Base-by-base conservation (phyloP, 306 rosid species). In the Casuarina glauca region DNA sequence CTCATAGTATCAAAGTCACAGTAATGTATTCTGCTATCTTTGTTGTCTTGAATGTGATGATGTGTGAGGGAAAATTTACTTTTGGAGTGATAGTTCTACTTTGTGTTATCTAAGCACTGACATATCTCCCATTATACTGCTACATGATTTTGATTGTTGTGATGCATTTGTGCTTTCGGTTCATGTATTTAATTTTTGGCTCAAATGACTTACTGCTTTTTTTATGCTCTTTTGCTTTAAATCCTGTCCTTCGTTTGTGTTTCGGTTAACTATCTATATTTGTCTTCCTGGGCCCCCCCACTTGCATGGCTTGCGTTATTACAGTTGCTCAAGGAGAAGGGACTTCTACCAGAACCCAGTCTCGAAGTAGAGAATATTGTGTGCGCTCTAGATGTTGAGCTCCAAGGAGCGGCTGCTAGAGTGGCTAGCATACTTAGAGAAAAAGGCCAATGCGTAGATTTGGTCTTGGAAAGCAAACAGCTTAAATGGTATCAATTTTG, bases 321-420 rank as follows among this genome's bases (percentile, higher is more conserved):
- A 42, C 77, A 92, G 98, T 88, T 95, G 89, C 98, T 95, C n/a
- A 92, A 81, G 90, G 98, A 95, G 72, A 95, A 88, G 88, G 93
- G 88, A 72, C 89, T 91, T 73, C 77, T 92, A 60, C 98, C 98
- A 11, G 93, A 89, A 74, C 88, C 89, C 69, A 77, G 76, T 81
- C 83, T 84, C 70, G 87, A 86, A 81, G 61, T 88, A 38, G 87
- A 85, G 79, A 88, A 89, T 87, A 91, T 92, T 68, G 97, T 95
- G 46, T 95, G 97, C 20, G 96, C 98, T 53, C 82, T 95, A 74
- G 98, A 92, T 82, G 86, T 81, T 81, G 90, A 89, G 81, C 97
- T 95, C 76, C 98, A 92, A 88, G 98, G 92, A 57, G 87, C 83
- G 74, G 97, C 98, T 87, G 88, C 97, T 43, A 80, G 74, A 67